A percentile compares a stretch with the other conserved stretches of the same genome.
phyloP scores from a whole-genome alignment of 805 yeast genomes.

The Metschnikowia chrysomelidarum region DNA sequence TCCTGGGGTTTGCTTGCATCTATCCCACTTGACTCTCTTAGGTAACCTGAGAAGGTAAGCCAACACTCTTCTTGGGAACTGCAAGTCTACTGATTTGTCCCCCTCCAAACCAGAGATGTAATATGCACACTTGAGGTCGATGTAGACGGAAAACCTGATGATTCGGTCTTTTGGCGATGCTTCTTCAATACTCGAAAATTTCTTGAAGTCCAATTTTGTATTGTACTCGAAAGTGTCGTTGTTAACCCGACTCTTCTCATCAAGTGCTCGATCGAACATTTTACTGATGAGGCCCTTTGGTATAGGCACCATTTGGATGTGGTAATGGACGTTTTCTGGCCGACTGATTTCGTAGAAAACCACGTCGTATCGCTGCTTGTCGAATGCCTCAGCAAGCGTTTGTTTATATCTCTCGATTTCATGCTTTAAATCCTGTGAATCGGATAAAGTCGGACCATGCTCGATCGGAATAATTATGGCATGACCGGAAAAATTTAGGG shows the following conservation, averaged over 20 bases:
- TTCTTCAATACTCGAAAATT: no score
- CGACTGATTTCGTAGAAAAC: slow-evolving; percentile 72
- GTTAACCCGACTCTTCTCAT: slow-evolving; percentile 42
- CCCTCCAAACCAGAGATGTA: slow-evolving; percentile 18
- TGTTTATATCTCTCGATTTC: slow-evolving; percentile 51
- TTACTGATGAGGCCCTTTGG: slow-evolving; percentile 34
- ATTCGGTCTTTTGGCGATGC: background rate
- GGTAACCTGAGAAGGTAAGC: slow-evolving; percentile 62
- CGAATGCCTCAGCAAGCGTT: slow-evolving; percentile 51
- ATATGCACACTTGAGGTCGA: background rate
- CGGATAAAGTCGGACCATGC: slow-evolving; percentile 49
- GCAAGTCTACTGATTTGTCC: slow-evolving; percentile 58
- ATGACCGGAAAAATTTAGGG: slow-evolving; percentile 70
- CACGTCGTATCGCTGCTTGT: slow-evolving; percentile 40
- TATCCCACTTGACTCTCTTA: slow-evolving; percentile 71
- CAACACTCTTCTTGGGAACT: slow-evolving; percentile 78
- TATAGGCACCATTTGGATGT: slow-evolving; percentile 75
- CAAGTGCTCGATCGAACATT: slow-evolving; percentile 46
- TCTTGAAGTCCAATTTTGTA: slow-evolving; percentile 42
- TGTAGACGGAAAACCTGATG: slow-evolving; percentile 21
- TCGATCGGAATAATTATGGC: slow-evolving; percentile 76
- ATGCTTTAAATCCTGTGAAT: slow-evolving; percentile 8
- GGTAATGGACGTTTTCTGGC: slow-evolving; percentile 65
- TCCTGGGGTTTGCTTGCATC: slow-evolving; percentile 61
- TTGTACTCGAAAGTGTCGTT: slow-evolving; percentile 47